Base-by-base conservation (phyloP, 306 rosid species). In the Cotoneaster glaucophyllus region DNA sequence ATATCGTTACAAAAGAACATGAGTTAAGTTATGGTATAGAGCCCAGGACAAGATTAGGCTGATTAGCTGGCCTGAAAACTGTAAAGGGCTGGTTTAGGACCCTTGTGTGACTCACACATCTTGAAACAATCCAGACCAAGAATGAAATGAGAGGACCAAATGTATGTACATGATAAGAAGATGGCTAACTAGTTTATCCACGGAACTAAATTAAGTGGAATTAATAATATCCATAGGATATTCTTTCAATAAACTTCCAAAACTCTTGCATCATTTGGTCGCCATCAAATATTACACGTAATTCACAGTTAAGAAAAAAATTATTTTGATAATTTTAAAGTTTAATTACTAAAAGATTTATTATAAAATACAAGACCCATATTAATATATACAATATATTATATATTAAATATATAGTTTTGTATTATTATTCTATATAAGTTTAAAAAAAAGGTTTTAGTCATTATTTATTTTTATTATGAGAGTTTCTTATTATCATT, bases 241-340 rank as follows among this genome's bases (percentile, higher is more conserved):
- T 86, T 77, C 83, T 74, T 73, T 66, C 64, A 44, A 44, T 56
- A 34, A 52, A 59, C 66, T 64, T 54, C 68, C 80, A 75, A 71
- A 45, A 34, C n/a, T 37, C 25, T 18, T 56, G 25, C 44, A n/a
- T 59, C 78, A 44, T 37, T 39, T 15, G 11, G 56, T 75, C 68
- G 12, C 66, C 9, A 56, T 67, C 77, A 32, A 34, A 32, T 70
- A 66, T 12, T 15, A 54, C n/a, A n/a, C 12, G 0, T 54, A 18
- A 2, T 54, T 21, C 41, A n/a, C n/a, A n/a, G n/a, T n/a, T n/a
- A n/a, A n/a, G n/a, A n/a, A n/a, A n/a, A n/a, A n/a, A n/a, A n/a
- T n/a, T n/a, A n/a, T n/a, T n/a, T n/a, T n/a, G n/a, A n/a, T n/a
- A n/a, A n/a, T n/a, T n/a, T n/a, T n/a, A n/a, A n/a, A n/a, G n/a